Evolutionary conservation across 2,329 filamentous ascomycete genomes (phyloP).

Genomic region (Basipetospora chlamydospora): DNA sequence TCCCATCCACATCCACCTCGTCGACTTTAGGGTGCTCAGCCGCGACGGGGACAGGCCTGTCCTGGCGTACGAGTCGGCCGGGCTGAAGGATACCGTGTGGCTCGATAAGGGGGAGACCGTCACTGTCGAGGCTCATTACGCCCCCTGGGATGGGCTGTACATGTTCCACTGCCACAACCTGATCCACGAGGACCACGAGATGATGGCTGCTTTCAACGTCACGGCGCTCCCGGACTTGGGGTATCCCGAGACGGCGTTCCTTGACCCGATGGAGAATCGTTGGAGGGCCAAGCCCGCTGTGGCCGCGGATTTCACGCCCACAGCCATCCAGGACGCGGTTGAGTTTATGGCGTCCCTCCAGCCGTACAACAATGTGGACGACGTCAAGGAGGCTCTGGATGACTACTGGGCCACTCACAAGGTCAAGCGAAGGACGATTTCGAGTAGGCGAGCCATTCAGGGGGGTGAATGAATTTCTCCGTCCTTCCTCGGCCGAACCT

Average conservation of each 20-base stretch:
- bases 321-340: background rate
- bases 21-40: conserved; percentile 39
- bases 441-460: too few relatives aligned
- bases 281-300: conserved; percentile 13
- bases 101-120: conserved; percentile 34
- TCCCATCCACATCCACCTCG: conserved; percentile 42
- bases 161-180: conserved; percentile 35
- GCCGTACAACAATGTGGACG: background rate
- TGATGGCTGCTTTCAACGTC: conserved; percentile 32
- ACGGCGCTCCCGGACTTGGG: conserved; percentile 21
- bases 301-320: background rate
- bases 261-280: conserved; percentile 21
- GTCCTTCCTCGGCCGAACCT: too few relatives aligned
- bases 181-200: conserved; percentile 29
- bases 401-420: conserved; percentile 1
- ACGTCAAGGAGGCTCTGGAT: background rate
- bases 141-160: conserved; percentile 37
- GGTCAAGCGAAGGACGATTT: too few relatives aligned
- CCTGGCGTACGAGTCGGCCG: conserved; percentile 38
- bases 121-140: conserved; percentile 33
- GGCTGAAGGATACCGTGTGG: conserved; percentile 44
- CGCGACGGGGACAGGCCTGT: conserved; percentile 26
- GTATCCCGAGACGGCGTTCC: conserved; percentile 21
- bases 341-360: background rate
- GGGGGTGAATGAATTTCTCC: too few relatives aligned